A percentile compares a stretch with the other conserved stretches of the same genome.
phyloP scores from a whole-genome alignment of 2,329 filamentous ascomycete species.

The Exophiala aquamarina region DNA sequence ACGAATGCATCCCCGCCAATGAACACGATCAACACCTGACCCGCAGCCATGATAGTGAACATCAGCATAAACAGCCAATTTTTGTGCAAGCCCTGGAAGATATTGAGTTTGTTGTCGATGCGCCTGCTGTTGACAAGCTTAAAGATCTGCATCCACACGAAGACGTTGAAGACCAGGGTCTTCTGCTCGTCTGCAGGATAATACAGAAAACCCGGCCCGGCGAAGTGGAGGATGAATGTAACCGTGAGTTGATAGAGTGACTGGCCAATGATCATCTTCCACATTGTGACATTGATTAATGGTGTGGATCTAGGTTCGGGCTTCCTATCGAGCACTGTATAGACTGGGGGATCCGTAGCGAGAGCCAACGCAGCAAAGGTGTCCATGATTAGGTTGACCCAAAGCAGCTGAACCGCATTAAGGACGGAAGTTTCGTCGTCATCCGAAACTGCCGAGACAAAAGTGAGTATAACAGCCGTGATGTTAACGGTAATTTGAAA shows the following conservation, averaged over 20 bases:
- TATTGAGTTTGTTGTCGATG: conserved; percentile 62
- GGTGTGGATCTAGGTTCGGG: conserved; percentile 42
- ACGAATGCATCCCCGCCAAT: conserved; percentile 58
- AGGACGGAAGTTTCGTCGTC: conserved; percentile 58
- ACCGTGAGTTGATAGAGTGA: conserved; percentile 39
- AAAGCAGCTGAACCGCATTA: conserved; percentile 64
- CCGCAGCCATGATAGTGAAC: conserved; percentile 57
- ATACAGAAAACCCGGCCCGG: conserved; percentile 55
- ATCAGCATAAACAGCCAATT: conserved; percentile 61
- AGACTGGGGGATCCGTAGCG: conserved; percentile 60
- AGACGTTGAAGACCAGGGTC: conserved; percentile 66
- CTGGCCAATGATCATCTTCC: conserved; percentile 43
- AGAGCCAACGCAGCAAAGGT: conserved; percentile 64
- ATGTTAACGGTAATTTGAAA: conserved; percentile 63
- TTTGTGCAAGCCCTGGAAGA: conserved; percentile 57
- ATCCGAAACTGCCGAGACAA: conserved; percentile 59
- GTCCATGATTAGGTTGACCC: conserved; percentile 68
- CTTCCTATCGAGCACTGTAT: conserved; percentile 53
- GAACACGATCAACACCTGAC: conserved; percentile 59
- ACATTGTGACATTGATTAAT: conserved; percentile 45
- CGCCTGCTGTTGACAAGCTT: conserved; percentile 64
- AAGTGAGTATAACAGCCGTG: conserved; percentile 62
- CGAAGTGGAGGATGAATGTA: conserved; percentile 53
- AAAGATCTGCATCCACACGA: conserved; percentile 73
- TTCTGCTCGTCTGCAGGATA: conserved; percentile 46